Evolutionary conservation across 108 stramenopile species (phyloP), one percentile per base, ranked within the genome.

Genomic region (Skeletonema grethae): DNA sequence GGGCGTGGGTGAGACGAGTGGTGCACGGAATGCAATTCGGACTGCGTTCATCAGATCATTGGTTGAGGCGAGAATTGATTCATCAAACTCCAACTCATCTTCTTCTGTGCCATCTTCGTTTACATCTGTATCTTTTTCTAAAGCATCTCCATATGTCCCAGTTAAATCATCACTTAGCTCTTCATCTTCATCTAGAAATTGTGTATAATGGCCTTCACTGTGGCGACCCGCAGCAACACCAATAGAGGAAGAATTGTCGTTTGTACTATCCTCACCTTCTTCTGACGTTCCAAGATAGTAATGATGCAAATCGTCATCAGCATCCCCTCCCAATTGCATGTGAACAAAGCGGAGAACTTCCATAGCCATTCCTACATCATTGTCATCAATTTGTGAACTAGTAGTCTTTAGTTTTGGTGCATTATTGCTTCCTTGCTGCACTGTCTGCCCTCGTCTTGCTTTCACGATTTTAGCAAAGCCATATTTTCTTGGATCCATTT

Each of bases 1-100:
- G 53, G 58, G 66, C 2, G 72, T 46, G 30, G 71, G 58, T 41
- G 78, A 32, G 3, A 60, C 48, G 0, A 80, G 43, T 38, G 72
- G 72, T n/a, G 79, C 79, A 31, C 79, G 72, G 66, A 80, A 80
- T 18, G 79, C 79, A 32, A 80, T 69, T 4, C 79, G 67, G 3
- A 80, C 25, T 36, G 79, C 79, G 59, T 80, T 80, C 18, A 28
- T 60, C 6, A 80, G 58, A 41, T 80, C 79, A 24, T 69, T 41
- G 7, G 62, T 13, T 58, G 65, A 53, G 25, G 69, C 79, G 31
- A 80, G 34, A 3, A 80, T 57, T 15, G 79, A 73, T 46, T 68
- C 46, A 38, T 71, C 70, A 35, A 45, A 7, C n/a, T 70, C 70
- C 25, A 61, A 22, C 1, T 43, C 58, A 1, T 57, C 32, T 13